phyloP scores from a whole-genome alignment of 176 grass and related monocot species.

The Stipa capillata region DNA sequence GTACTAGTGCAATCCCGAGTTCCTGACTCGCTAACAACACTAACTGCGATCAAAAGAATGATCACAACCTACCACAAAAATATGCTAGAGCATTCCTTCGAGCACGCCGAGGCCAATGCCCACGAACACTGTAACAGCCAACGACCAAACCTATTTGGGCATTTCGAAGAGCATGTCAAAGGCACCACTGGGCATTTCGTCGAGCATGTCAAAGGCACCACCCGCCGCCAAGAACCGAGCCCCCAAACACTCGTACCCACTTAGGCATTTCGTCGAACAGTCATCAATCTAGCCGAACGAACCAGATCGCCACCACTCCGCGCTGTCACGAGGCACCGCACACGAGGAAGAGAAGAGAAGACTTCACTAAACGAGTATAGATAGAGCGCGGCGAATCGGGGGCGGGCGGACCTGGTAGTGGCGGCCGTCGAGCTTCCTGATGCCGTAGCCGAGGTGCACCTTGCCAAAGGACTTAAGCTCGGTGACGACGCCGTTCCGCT shows the following conservation, averaged over 20 bases:
- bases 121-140: neutral
- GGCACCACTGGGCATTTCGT: conserved; percentile 35
- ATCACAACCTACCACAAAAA: neutral
- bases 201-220: conserved; percentile 12
- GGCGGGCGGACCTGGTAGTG: conserved; percentile 72
- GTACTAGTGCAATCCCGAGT: neutral
- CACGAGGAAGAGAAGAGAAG: neutral
- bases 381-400: neutral
- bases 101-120: neutral
- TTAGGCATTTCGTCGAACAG: conserved; percentile 23
- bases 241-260: neutral
- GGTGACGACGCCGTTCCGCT: conserved; percentile 82
- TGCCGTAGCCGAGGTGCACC: conserved; percentile 61
- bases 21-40: neutral
- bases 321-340: neutral
- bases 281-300: neutral
- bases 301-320: neutral
- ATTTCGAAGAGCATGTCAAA: conserved; percentile 40
- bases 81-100: neutral
- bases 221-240: neutral
- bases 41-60: neutral
- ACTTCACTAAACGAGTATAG: neutral
- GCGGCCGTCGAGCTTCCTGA: conserved; percentile 79
- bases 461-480: conserved; percentile 86
- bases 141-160: neutral